A percentile compares a stretch with the other conserved stretches of the same genome.
Evolutionary conservation across 176 grass and related monocot species (phyloP).

Genomic region (Leersia perrieri): DNA sequence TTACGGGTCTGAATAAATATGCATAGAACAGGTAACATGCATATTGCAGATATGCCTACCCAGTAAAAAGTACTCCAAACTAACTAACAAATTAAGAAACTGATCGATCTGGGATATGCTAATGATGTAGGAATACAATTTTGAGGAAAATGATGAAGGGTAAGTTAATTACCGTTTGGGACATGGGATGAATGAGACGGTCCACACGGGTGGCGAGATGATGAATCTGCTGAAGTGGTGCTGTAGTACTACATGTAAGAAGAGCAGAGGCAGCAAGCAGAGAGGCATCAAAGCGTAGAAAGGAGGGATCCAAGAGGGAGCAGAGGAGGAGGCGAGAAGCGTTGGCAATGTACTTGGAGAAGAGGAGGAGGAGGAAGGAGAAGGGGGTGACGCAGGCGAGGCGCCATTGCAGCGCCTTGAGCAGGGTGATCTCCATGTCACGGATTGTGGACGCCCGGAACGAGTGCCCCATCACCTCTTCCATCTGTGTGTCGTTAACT

Average conservation of each 20-base stretch:
- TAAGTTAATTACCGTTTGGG: not conserved
- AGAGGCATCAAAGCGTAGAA: conserved; percentile 50
- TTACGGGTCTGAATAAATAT: too few species aligned
- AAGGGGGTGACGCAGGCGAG: conserved; percentile 67
- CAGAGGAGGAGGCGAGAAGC: conserved; percentile 43
- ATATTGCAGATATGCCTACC: too few species aligned
- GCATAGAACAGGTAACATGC: too few species aligned
- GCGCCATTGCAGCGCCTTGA: conserved; percentile 77
- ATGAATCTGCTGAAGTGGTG: too few species aligned
- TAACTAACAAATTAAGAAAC: too few species aligned
- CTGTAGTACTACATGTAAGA: conserved; percentile 3
- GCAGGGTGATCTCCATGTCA: conserved; percentile 77
- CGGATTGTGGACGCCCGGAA: conserved; percentile 47
- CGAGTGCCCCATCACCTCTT: conserved; percentile 39
- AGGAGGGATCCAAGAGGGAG: conserved; percentile 38
- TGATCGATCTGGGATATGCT: too few species aligned
- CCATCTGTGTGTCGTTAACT: conserved; percentile 58
- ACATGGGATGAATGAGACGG: not conserved
- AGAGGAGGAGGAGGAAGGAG: conserved; percentile 53
- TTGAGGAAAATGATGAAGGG: too few species aligned
- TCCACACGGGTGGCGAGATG: not conserved
- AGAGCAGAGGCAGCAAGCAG: conserved; percentile 53
- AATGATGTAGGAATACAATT: too few species aligned
- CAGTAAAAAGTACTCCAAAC: not conserved
- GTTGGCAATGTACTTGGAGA: not conserved